A percentile compares a stretch with the other conserved stretches of the same genome.
phyloP scores from a whole-genome alignment of 2,329 filamentous ascomycete species.

The Claviceps sp. region DNA sequence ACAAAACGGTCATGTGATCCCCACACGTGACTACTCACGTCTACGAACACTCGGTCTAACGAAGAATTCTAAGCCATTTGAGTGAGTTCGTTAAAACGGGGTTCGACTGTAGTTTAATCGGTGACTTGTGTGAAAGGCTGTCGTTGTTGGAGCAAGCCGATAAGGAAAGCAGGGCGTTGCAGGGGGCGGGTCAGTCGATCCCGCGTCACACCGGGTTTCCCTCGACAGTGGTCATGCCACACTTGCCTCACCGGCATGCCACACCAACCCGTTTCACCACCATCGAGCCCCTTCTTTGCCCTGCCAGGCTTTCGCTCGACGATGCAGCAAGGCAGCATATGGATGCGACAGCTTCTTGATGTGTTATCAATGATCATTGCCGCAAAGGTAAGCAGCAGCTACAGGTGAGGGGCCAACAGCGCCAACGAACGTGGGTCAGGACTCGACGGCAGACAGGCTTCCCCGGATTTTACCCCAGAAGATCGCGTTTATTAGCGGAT shows the following conservation, averaged over 20 bases:
- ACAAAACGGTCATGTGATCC: too few relatives aligned
- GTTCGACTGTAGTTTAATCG: too few relatives aligned
- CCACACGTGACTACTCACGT: too few relatives aligned
- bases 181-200: not conserved
- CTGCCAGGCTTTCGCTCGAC: not conserved
- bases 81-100: too few relatives aligned
- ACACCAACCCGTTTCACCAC: not conserved
- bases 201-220: not conserved
- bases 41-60: too few relatives aligned
- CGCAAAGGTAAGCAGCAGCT: too few relatives aligned
- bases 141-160: too few relatives aligned
- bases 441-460: slow-evolving; percentile 9
- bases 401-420: not conserved
- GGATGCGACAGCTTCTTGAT: not conserved
- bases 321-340: not conserved
- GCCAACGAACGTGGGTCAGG: slow-evolving; percentile 7
- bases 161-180: too few relatives aligned
- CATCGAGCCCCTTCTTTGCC: not conserved
- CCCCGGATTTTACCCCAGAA: slow-evolving; percentile 15
- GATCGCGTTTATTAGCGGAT: slow-evolving; percentile 7
- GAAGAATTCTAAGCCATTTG: too few relatives aligned
- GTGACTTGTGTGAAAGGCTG: too few relatives aligned
- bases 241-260: not conserved
- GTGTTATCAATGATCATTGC: not conserved
- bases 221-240: slow-evolving; percentile 2